Conservation (phyloP, 495 filamentous ascomycete genomes). For the Penicillium dipodomyicola region DNA sequence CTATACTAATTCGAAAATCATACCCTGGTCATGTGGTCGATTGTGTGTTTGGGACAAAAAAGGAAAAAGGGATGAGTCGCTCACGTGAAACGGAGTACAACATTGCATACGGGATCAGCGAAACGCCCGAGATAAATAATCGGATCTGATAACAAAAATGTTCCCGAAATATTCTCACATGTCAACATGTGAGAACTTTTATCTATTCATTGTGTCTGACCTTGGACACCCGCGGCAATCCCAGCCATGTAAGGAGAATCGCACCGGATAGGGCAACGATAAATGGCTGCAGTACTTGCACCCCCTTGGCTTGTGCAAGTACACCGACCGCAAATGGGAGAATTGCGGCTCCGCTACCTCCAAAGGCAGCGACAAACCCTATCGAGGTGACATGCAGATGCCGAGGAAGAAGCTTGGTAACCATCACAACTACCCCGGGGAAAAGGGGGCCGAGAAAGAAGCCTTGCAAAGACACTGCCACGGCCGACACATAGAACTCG, state of each 20-base stretch:
- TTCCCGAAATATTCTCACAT: slow-evolving; percentile 1
- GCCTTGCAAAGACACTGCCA: slow-evolving; percentile 65
- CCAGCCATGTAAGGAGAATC: slow-evolving; percentile 57
- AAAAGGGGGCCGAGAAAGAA: slow-evolving; percentile 69
- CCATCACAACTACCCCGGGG: slow-evolving; percentile 72
- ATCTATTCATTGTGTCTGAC: slow-evolving; percentile 20
- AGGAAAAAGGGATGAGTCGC: not conserved
- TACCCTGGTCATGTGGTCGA: not conserved
- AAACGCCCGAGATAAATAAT: slow-evolving; percentile 2
- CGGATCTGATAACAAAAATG: slow-evolving; percentile 14
- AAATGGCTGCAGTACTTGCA: slow-evolving; percentile 75
- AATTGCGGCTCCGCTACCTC: slow-evolving; percentile 72
- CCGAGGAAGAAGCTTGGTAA: slow-evolving; percentile 76
- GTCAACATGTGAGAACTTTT: not conserved
- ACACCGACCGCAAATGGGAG: slow-evolving; percentile 84
- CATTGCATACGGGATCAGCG: not conserved
- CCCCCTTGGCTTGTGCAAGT: slow-evolving; percentile 76
- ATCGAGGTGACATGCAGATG: slow-evolving; percentile 79
- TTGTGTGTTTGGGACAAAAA: too few species aligned
- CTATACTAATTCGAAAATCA: not conserved
- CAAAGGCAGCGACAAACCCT: slow-evolving; percentile 80
- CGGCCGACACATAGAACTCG: slow-evolving; percentile 67
- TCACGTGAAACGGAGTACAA: not conserved
- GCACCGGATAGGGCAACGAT: slow-evolving; percentile 63
- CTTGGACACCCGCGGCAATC: slow-evolving; percentile 35